phyloP scores from a whole-genome alignment of 2,329 filamentous ascomycete species.

The Parafenestella ontariensis region DNA sequence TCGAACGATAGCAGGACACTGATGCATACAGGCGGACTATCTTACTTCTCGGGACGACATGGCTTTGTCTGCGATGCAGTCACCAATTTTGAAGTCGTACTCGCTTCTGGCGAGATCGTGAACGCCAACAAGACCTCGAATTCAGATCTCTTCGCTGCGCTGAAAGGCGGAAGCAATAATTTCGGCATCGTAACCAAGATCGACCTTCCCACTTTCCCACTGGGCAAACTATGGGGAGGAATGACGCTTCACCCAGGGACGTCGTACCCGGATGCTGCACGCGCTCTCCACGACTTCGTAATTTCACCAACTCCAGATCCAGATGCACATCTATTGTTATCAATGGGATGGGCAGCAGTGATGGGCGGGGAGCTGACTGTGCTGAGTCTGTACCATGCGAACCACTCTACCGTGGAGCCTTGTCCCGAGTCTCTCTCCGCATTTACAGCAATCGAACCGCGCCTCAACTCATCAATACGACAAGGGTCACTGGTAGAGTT shows the following conservation, averaged over 20 bases:
- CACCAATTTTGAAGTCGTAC: slow-evolving; percentile 43
- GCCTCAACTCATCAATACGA: not conserved
- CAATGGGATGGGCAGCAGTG: not conserved
- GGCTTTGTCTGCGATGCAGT: slow-evolving; percentile 23
- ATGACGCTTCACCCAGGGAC: not conserved
- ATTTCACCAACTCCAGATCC: not conserved
- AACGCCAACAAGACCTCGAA: slow-evolving; percentile 18
- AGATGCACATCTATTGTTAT: not conserved
- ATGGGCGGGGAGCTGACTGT: not conserved
- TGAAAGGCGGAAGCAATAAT: slow-evolving; percentile 41
- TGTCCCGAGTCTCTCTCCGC: not conserved
- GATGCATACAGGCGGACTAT: not conserved
- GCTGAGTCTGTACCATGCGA: not conserved
- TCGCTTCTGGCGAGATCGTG: slow-evolving; percentile 42
- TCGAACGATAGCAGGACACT: not conserved
- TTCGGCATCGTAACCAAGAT: slow-evolving; percentile 37
- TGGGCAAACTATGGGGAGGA: slow-evolving; percentile 11
- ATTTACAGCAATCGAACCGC: not conserved
- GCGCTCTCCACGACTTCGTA: not conserved
- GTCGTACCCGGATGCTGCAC: not conserved
- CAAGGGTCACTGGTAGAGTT: not conserved
- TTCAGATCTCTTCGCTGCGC: slow-evolving; percentile 39
- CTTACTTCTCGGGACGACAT: not conserved
- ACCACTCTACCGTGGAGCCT: not conserved
- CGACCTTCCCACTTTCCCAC: slow-evolving; percentile 20